Evolutionary conservation across 371 early-diverging fungal genomes (phyloP), one percentile per base, ranked within the genome.

Genomic region (Mucor irregularis): DNA sequence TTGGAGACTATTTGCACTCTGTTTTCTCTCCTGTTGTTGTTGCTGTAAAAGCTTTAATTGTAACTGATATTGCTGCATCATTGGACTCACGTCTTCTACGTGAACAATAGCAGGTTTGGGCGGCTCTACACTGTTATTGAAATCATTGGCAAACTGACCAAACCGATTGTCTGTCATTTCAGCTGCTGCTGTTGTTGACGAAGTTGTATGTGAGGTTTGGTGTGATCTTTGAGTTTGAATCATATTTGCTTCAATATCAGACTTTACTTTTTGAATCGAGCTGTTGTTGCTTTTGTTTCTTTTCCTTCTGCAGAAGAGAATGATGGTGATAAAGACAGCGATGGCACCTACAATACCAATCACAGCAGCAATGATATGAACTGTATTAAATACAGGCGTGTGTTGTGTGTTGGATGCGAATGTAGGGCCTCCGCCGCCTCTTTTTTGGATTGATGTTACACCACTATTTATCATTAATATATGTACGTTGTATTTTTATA

Each of bases 361-460:
- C 19, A 66, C 56, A 50, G 68, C 74, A 19, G 68, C 68, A 14
- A 66, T 65, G 29, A 74, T 58, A 59, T 74, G 74, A 19, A 74
- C 55, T 14, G 70, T 62, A 48, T 65, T 74, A 43, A 74, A 74
- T 47, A 49, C 57, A 16, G 61, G 49, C 34, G 62, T 64, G 37
- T 73, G 64, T 22, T 71, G 53, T 43, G 56, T 42, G 6, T 56
- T 26, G 6, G 56, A 59, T 7, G 54, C 58, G 52, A 65, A 64
- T 19, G 66, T 50, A 11, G 61, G 45, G 16, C 49, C 43, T 46
- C 33, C 44, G 16, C 16, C 33, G 13, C 10, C 24, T 42, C 60
- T 46, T 42, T 49, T 60, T 25, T 53, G 26, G 11, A 39, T 10
- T 11, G 25, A 16, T 19, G 38, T 38, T 52, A 52, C 40, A 45